A percentile compares a stretch with the other conserved stretches of the same genome.
Conservation (phyloP, 768 basidiomycete genomes). For the Russula virescens region DNA sequence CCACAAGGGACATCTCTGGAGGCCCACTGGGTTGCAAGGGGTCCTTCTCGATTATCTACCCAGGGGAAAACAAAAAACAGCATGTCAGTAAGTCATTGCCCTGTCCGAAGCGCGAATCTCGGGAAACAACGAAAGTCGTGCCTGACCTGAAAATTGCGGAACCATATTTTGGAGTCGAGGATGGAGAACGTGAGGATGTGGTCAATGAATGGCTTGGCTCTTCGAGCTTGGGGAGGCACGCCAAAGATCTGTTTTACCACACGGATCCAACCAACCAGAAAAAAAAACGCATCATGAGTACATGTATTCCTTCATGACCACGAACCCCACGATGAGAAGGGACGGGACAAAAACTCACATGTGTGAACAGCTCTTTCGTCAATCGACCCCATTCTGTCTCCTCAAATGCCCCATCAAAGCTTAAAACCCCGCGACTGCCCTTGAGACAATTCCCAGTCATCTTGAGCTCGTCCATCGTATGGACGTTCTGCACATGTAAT, state of each 20-base stretch:
- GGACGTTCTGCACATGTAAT: slow-evolving; percentile 96
- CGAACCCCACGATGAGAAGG: background rate
- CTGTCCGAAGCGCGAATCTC: background rate
- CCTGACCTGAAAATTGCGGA: slow-evolving; percentile 92
- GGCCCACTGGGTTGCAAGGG: slow-evolving; percentile 82
- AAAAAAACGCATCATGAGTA: background rate
- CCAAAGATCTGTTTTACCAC: slow-evolving; percentile 71
- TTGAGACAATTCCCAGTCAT: slow-evolving; percentile 99
- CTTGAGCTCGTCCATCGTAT: slow-evolving; percentile 99
- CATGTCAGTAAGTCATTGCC: background rate
- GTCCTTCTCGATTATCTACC: slow-evolving; percentile 89
- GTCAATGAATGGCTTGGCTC: slow-evolving; percentile 95
- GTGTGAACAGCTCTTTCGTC: slow-evolving; percentile 90
- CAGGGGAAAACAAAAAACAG: background rate
- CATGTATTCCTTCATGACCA: background rate
- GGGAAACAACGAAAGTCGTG: background rate
- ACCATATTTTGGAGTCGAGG: slow-evolving; percentile 96
- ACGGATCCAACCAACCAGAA: background rate
- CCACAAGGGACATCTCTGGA: slow-evolving; percentile 81
- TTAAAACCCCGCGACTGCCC: slow-evolving; percentile 86
- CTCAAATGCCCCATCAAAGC: slow-evolving; percentile 89
- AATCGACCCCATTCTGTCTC: slow-evolving; percentile 79
- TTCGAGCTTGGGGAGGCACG: slow-evolving; percentile 85
- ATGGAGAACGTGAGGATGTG: slow-evolving; percentile 96
- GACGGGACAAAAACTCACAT: slow-evolving; percentile 48